phyloP scores from a whole-genome alignment of 1,284 basidiomycete genomes.

The Pisolithus thermaeus region DNA sequence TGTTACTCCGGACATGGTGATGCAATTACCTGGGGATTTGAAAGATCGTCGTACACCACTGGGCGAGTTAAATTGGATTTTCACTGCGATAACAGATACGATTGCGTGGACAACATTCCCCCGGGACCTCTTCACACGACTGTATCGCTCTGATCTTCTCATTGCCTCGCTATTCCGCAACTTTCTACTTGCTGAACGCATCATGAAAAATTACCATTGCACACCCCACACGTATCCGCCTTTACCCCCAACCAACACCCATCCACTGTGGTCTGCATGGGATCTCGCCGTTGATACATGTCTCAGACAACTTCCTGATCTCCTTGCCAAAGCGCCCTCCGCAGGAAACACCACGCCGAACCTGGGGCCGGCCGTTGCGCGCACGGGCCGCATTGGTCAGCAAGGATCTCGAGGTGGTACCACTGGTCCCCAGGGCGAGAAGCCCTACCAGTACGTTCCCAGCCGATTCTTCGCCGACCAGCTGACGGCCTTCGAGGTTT shows the following conservation, averaged over 20 bases:
- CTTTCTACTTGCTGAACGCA: conserved; percentile 93
- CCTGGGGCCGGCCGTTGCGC: conserved; percentile 25
- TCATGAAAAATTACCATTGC: conserved; percentile 98
- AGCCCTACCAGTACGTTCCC: conserved; percentile 70
- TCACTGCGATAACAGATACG: conserved; percentile 97
- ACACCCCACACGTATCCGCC: conserved; percentile 92
- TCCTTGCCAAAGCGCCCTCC: conserved; percentile 65
- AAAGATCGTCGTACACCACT: conserved; percentile 95
- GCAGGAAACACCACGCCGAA: conserved; percentile 26
- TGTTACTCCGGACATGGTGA: conserved; percentile 86
- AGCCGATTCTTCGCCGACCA: conserved; percentile 96
- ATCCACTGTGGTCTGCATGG: conserved; percentile 96
- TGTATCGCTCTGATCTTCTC: conserved; percentile 94
- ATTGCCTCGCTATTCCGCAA: conserved; percentile 97
- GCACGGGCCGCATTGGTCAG: conserved; percentile 35
- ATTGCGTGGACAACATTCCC: conserved; percentile 99
- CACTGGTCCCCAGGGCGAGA: conserved; percentile 34
- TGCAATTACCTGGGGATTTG: conserved; percentile 93
- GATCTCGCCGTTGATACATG: conserved; percentile 97
- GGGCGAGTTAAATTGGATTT: conserved; percentile 99
- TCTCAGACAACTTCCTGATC: conserved; percentile 84
- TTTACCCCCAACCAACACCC: conserved; percentile 91
- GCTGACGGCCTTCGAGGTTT: conserved; percentile 95
- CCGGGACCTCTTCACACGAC: conserved; percentile 85
- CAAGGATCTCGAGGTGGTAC: conserved; percentile 22